Base-by-base conservation (phyloP, 1,284 basidiomycete genomes). In the Mycena citricolor region DNA sequence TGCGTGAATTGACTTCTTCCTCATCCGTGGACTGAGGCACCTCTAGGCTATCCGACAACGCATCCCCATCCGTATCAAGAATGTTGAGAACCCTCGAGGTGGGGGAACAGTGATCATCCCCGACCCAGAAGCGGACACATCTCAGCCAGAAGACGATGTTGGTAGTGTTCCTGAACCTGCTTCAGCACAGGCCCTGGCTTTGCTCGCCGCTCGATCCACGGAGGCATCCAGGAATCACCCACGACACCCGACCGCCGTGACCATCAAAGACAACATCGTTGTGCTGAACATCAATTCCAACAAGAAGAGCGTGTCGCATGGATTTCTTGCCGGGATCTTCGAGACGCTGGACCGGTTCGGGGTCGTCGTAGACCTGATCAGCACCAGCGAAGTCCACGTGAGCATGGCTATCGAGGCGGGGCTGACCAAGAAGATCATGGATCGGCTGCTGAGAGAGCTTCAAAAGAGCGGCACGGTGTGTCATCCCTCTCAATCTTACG, bases 21-120 rank as follows among this genome's bases (percentile, higher is more conserved):
- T 60, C 39, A 54, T 57, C 21, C 13, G 31, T 16, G 25, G 12
- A n/a, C n/a, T n/a, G n/a, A 6, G 12, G 22, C 19, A 23, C 19
- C 13, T 16, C 4, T 71, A 94, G 77, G 94, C 87, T 44, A 98
- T 98, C 58, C 83, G 93, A 25, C 79, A 77, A 42, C 83, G 83
- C 55, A 97, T 99, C 51, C 97, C 95, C 13, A 98, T 99, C 52
- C 81, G 97, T 39, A 99, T 99, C 61, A 99, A 99, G 69, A 99
- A 99, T 59, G 95, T 99, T 26, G 87, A 94, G 64, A 98, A 97
- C 59, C 94, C 95, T 0, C 58, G 62, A 1, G 95, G 95, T 2
- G 71, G 78, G 13, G 95, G 95, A 26, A 98, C 95, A 0, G 90
- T 98, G 57, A 98, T 99, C 57, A 88, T 92, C 58, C 95, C 95